Evolutionary conservation across 805 yeast genomes (phyloP).

Genomic region (Hanseniaspora taiwanica): DNA sequence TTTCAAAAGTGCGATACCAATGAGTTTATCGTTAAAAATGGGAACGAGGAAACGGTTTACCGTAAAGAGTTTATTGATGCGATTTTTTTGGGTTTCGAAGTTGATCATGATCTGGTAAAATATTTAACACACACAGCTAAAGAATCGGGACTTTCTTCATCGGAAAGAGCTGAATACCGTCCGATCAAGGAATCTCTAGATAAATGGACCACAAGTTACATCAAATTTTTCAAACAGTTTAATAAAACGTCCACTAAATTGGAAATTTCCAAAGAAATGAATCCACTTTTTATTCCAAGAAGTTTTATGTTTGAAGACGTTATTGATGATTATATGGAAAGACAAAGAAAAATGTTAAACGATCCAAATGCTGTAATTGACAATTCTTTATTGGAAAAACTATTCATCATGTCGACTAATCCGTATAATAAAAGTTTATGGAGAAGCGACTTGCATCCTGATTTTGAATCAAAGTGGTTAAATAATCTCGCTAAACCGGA

Average conservation of each 20-base stretch:
- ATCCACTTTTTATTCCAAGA: slow-evolving; percentile 75
- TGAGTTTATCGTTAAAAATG: slow-evolving; percentile 19
- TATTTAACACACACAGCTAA: too few relatives aligned
- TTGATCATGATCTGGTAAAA: too few relatives aligned
- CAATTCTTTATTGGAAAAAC: slow-evolving; percentile 38
- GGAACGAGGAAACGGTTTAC: neutral
- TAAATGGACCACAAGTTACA: slow-evolving; percentile 22
- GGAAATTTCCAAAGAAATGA: slow-evolving; percentile 30
- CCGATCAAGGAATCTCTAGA: slow-evolving; percentile 15
- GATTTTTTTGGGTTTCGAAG: too few relatives aligned
- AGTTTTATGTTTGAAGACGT: slow-evolving; percentile 84
- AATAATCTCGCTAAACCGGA: slow-evolving; percentile 35
- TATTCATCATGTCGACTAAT: slow-evolving; percentile 55
- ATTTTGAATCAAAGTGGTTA: slow-evolving; percentile 42
- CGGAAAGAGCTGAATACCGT: slow-evolving; percentile 6
- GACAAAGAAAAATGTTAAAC: slow-evolving; percentile 31
- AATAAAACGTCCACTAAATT: too few relatives aligned
- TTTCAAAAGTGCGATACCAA: slow-evolving; percentile 39
- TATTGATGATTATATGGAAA: slow-evolving; percentile 41
- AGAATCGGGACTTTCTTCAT: slow-evolving; percentile 12
- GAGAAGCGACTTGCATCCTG: slow-evolving; percentile 37
- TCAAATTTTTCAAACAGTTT: slow-evolving; percentile 26
- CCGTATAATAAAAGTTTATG: slow-evolving; percentile 63
- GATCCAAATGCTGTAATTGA: slow-evolving; percentile 12
- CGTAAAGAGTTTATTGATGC: too few relatives aligned